A percentile compares a stretch with the other conserved stretches of the same genome.
Evolutionary conservation across 768 basidiomycete genomes (phyloP).

Genomic region (Pisolithus orientalis): DNA sequence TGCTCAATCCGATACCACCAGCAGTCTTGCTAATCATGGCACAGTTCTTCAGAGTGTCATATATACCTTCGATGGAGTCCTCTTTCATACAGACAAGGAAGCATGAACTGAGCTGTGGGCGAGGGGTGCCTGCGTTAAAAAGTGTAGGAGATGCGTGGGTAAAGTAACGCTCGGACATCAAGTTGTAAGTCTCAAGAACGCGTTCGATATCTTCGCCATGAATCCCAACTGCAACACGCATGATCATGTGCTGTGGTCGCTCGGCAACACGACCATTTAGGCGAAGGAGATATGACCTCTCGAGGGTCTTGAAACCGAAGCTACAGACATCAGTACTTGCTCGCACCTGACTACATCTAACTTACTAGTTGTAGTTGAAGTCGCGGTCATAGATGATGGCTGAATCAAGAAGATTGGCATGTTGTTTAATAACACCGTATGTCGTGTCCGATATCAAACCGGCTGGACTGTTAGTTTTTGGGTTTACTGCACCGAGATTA

Average conservation of each 20-base stretch:
- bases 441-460: conserved; percentile 90
- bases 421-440: conserved; percentile 73
- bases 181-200: conserved; percentile 85
- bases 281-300: conserved; percentile 93
- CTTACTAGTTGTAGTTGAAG: conserved; percentile 93
- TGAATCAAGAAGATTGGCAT: conserved; percentile 81
- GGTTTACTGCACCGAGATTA: conserved; percentile 60
- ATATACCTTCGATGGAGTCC: conserved; percentile 98
- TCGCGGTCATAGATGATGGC: conserved; percentile 98
- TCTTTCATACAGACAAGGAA: conserved; percentile 99
- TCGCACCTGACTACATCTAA: conserved; percentile 1
- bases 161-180: conserved; percentile 98
- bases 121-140: conserved; percentile 96
- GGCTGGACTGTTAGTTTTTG: conserved; percentile 83
- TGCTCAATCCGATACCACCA: conserved; percentile 93
- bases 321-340: conserved; percentile 29
- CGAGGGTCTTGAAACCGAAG: conserved; percentile 99
- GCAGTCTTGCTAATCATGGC: conserved; percentile 99
- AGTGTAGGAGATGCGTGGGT: conserved; percentile 97
- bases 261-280: conserved; percentile 94
- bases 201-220: conserved; percentile 87
- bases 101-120: conserved; percentile 93
- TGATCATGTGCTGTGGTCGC: conserved; percentile 97
- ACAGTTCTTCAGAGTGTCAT: conserved; percentile 96
- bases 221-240: conserved; percentile 98